Evolutionary conservation across 768 basidiomycete genomes (phyloP).

Genomic region (Suillus variegatus): DNA sequence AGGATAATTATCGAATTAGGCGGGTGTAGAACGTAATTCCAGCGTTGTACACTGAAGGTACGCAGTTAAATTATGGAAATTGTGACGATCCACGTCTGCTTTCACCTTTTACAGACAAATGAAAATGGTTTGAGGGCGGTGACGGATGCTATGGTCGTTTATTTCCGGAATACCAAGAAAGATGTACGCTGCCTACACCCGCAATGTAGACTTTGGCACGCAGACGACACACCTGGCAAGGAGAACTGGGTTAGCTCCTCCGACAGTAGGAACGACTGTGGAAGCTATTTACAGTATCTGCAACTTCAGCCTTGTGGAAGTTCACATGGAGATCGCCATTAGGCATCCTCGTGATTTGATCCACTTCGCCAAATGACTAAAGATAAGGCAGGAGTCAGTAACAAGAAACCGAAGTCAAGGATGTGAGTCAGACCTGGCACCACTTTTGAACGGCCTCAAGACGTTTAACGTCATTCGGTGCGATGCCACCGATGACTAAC

Average conservation of each 20-base stretch:
- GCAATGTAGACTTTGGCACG: slow-evolving; percentile 73
- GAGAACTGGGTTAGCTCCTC: slow-evolving; percentile 15
- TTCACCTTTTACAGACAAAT: slow-evolving; percentile 28
- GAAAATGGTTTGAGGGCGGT: slow-evolving; percentile 1
- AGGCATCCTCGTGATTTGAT: slow-evolving; percentile 69
- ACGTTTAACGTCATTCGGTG: slow-evolving; percentile 56
- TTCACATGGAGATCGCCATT: slow-evolving; percentile 80
- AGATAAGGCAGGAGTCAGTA: slow-evolving; percentile 6
- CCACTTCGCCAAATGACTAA: slow-evolving; percentile 76
- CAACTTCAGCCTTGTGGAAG: slow-evolving; percentile 74
- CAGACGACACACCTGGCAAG: slow-evolving; percentile 68
- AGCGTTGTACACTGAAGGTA: slow-evolving; percentile 28
- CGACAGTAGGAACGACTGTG: not conserved
- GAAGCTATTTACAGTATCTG: slow-evolving; percentile 63
- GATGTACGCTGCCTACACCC: slow-evolving; percentile 75
- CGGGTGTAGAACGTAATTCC: slow-evolving; percentile 25
- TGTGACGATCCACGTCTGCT: not conserved
- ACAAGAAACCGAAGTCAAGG: not conserved
- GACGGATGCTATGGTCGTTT: slow-evolving; percentile 30
- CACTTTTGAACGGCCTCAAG: slow-evolving; percentile 70
- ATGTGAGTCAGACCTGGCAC: slow-evolving; percentile 59
- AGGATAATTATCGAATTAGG: slow-evolving; percentile 27
- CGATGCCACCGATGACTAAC: slow-evolving; percentile 71
- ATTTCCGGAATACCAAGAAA: slow-evolving; percentile 72
- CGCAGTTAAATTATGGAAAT: slow-evolving; percentile 8